Base-by-base conservation (phyloP, 306 rosid genomes). In the Castanopsis chinensis region DNA sequence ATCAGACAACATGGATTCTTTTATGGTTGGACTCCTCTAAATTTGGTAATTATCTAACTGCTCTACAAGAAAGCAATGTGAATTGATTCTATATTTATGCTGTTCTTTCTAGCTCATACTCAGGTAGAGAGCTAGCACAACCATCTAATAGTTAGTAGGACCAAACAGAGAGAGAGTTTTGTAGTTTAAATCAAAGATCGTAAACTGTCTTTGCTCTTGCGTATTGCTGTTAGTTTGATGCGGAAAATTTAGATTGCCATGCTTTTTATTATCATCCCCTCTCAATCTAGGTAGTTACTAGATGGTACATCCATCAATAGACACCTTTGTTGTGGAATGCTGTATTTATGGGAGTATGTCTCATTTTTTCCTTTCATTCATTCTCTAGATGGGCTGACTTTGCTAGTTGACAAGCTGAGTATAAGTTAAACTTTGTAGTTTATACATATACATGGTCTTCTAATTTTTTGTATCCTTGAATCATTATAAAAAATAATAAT, bases 1-100 rank as follows among this genome's bases (percentile, higher is more conserved):
- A 91, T 95, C 63, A 86, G 83, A 79, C 82, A 75, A 54, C 89
- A 86, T 32, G 99, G 99, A 14, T 85, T 93, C 84, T 95, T 95
- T 78, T 77, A 87, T 83, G 98, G 90, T 56, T 95, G 98, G 99
- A 95, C 96, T 85, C 85, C 85, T 67, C 84, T 89, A 59, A 95
- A 96, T 79, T 63, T 77, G 97, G 99, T 95, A 92, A 84, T 76
- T 59, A 78, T 75, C 83, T 71, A 71, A 11, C 54, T 59, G 25
- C 30, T 79, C 77, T 25, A 32, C 41, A 7, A 33, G 52, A 35
- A 68, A n/a, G 52, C 27, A 6, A 3, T 68, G 14, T 6, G 15
- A 68, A 17, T 14, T 8, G 6, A 73, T 77, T 51, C 83, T 71
- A 49, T 75, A 68, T 72, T 54, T 76, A 72, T 76, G 33, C 54